Evolutionary conservation across 805 yeast genomes (phyloP).

Genomic region (Jamesozyma rosinii): DNA sequence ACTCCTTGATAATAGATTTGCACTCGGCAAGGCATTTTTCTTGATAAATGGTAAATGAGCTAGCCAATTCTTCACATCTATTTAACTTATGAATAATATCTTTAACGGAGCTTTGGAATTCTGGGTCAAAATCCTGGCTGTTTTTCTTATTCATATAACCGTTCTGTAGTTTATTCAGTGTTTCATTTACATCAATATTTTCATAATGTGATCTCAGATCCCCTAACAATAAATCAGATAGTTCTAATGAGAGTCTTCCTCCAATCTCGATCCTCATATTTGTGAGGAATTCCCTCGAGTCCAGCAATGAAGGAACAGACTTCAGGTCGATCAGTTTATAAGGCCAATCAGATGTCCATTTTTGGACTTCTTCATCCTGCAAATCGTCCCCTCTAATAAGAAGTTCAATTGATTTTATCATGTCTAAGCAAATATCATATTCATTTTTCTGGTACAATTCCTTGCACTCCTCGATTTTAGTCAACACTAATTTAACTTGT

Average conservation of each 20-base stretch:
- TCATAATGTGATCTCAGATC: conserved; percentile 57
- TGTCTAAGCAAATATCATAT: conserved; percentile 46
- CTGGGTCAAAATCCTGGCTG: conserved; percentile 30
- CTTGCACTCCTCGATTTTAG: conserved; percentile 36
- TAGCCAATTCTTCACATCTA: conserved; percentile 49
- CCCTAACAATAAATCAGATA: conserved; percentile 44
- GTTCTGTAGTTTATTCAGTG: conserved; percentile 39
- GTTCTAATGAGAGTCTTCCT: conserved; percentile 50
- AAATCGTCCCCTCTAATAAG: conserved; percentile 47
- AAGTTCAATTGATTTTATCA: conserved; percentile 47
- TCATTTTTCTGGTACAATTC: conserved; percentile 30
- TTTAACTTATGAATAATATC: conserved; percentile 47
- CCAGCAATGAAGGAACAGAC: conserved; percentile 26
- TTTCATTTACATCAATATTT: conserved; percentile 37
- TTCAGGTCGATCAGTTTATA: conserved; percentile 27
- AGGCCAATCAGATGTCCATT: conserved; percentile 36
- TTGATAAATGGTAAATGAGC: conserved; percentile 57
- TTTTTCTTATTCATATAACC: conserved; percentile 27
- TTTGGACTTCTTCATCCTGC: conserved; percentile 19
- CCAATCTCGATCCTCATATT: conserved; percentile 59
- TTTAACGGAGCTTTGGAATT: conserved; percentile 37
- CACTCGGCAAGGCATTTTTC: conserved; percentile 62
- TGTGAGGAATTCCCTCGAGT: conserved; percentile 43
- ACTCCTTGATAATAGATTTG: conserved; percentile 57
- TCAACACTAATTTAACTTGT: conserved; percentile 38